phyloP scores from a whole-genome alignment of 116 monocot species.

The Zostera marina region DNA sequence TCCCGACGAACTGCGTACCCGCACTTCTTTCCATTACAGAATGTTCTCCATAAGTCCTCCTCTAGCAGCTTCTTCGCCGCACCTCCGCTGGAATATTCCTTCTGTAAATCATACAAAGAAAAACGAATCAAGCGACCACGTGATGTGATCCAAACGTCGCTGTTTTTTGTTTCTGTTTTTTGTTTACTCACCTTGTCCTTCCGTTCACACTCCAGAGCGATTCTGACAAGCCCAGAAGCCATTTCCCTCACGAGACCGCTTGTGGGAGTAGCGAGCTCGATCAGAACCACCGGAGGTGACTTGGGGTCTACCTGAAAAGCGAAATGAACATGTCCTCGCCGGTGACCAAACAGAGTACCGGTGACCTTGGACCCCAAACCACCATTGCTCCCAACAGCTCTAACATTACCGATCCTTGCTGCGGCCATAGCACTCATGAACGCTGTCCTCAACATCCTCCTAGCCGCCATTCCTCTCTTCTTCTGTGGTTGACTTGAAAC shows the following conservation, averaged over 20 bases:
- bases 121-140: neutral
- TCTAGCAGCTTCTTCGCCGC: slow-evolving; percentile 25
- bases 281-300: slow-evolving; percentile 18
- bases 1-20: slow-evolving; percentile 61
- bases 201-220: slow-evolving; percentile 42
- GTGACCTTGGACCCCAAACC: slow-evolving; percentile 28
- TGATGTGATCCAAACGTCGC: neutral
- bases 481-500: neutral
- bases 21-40: slow-evolving; percentile 78
- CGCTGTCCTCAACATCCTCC: slow-evolving; percentile 9
- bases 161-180: neutral
- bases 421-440: slow-evolving; percentile 15
- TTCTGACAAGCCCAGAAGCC: slow-evolving; percentile 28
- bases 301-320: slow-evolving; percentile 59
- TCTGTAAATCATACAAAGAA: neutral
- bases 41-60: slow-evolving; percentile 62
- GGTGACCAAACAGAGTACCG: slow-evolving; percentile 54
- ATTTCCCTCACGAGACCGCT: slow-evolving; percentile 21
- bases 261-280: slow-evolving; percentile 23
- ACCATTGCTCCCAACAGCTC: neutral
- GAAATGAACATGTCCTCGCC: slow-evolving; percentile 52
- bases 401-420: neutral
- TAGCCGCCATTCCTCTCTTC: neutral
- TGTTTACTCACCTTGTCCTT: neutral
- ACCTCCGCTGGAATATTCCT: slow-evolving; percentile 1